A percentile compares a stretch with the other conserved stretches of the same genome.
phyloP scores from a whole-genome alignment of 1,139 yeast species.

The Lodderomyces parapsilosis region DNA sequence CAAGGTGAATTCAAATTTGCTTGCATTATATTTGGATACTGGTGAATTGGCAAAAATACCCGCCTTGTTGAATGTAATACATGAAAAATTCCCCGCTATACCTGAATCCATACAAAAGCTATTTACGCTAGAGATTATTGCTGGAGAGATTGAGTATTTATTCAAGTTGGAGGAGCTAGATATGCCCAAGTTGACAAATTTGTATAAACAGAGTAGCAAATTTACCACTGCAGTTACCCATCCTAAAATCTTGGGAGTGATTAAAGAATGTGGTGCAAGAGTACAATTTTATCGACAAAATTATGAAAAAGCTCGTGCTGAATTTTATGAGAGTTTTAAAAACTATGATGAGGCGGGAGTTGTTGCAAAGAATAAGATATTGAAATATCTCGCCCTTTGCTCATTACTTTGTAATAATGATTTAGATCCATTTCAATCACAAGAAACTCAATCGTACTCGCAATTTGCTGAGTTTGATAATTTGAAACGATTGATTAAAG shows the following conservation, averaged over 20 bases:
- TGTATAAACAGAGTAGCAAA: conserved; percentile 48
- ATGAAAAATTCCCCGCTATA: conserved; percentile 34
- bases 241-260: conserved; percentile 68
- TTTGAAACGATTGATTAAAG: conserved; percentile 29
- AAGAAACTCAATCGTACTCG: conserved; percentile 52
- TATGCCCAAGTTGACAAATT: conserved; percentile 39
- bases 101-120: conserved; percentile 46
- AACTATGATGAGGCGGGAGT: conserved; percentile 81
- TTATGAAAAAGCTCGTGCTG: conserved; percentile 61
- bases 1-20: conserved; percentile 52
- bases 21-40: conserved; percentile 46
- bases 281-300: conserved; percentile 60
- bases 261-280: conserved; percentile 74
- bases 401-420: conserved; percentile 63
- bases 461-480: conserved; percentile 34
- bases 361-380: conserved; percentile 49
- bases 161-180: conserved; percentile 30
- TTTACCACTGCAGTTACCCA: conserved; percentile 70
- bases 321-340: conserved; percentile 71
- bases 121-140: conserved; percentile 59
- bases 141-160: conserved; percentile 60
- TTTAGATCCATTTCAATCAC: conserved; percentile 66
- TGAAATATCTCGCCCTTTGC: conserved; percentile 63
- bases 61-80: conserved; percentile 38
- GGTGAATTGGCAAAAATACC: conserved; percentile 37